A percentile compares a stretch with the other conserved stretches of the same genome.
Evolutionary conservation across 78 protist genomes (phyloP).

Genomic region (Fonticula alba): DNA sequence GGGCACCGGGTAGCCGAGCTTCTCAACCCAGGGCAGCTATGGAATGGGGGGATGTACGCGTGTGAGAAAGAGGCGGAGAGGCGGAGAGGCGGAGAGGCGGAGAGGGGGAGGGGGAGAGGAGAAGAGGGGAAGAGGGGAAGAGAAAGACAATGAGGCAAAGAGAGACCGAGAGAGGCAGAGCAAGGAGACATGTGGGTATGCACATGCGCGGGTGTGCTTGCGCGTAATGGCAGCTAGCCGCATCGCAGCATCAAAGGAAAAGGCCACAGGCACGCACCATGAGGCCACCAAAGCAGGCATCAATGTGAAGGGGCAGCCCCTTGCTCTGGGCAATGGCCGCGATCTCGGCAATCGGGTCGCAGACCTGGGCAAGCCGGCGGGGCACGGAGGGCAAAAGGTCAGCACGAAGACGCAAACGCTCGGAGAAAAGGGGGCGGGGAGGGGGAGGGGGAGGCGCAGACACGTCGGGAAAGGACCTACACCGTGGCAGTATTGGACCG

Average conservation of each 20-base stretch:
- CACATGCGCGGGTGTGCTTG: no score
- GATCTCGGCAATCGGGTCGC: conserved; percentile 14
- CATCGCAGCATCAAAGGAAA: no score
- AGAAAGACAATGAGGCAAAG: no score
- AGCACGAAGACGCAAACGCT: not conserved
- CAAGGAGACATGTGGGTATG: no score
- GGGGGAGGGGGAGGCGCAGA: not conserved
- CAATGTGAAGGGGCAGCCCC: conserved; percentile 19
- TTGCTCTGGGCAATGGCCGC: not conserved
- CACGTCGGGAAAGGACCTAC: no score
- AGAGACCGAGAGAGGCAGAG: no score
- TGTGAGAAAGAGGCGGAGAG: not conserved
- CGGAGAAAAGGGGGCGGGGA: not conserved
- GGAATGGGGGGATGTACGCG: not conserved
- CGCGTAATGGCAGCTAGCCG: no score
- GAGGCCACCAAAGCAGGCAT: conserved; percentile 35
- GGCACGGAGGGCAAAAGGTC: conserved; percentile 14
- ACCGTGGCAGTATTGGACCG: conserved; percentile 27
- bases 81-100: not conserved
- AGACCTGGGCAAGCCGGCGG: conserved; percentile 5
- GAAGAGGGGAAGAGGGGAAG: no score
- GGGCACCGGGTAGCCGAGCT: conserved; percentile 3
- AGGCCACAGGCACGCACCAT: conserved; percentile 1
- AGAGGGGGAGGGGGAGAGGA: not conserved
- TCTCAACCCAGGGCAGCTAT: conserved; percentile 6